Percentiles rank a stretch among this genome's conserved stretches.
Evolutionary conservation across 2,329 filamentous ascomycete genomes (phyloP).

Genomic region (Xylariaceae sp.): DNA sequence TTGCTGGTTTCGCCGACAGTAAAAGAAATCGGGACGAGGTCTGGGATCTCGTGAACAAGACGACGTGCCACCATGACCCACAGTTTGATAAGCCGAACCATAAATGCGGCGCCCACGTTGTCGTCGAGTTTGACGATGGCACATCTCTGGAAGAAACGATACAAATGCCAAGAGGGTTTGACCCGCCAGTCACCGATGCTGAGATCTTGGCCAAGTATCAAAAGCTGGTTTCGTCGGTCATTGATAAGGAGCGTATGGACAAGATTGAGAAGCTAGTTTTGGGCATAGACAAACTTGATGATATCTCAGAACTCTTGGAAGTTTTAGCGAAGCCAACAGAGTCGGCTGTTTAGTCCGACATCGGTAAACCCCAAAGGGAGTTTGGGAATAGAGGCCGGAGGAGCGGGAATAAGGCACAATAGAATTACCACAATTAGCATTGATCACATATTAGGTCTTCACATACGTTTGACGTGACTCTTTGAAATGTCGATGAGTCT

Average conservation of each 20-base stretch:
- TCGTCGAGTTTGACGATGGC: conserved; percentile 9
- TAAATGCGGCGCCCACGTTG: conserved; percentile 5
- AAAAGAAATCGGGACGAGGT: conserved; percentile 33
- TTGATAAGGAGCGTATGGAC: conserved; percentile 10
- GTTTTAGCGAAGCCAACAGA: conserved; percentile 3
- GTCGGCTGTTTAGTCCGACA: background rate
- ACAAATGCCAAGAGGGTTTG: conserved; percentile 28
- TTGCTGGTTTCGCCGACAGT: conserved; percentile 29
- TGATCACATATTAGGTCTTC: too few relatives aligned
- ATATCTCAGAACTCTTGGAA: conserved; percentile 10
- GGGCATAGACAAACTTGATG: conserved; percentile 6
- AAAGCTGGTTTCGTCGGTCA: conserved; percentile 6
- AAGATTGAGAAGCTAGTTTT: conserved; percentile 13
- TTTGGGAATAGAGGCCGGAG: too few relatives aligned
- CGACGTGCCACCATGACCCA: conserved; percentile 12
- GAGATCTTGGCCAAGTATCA: conserved; percentile 35
- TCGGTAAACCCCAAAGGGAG: too few relatives aligned
- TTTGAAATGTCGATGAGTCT: too few relatives aligned
- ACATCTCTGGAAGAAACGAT: conserved; percentile 12
- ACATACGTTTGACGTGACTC: too few relatives aligned
- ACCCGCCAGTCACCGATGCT: conserved; percentile 32
- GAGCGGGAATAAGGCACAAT: too few relatives aligned
- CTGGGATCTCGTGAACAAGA: conserved; percentile 33
- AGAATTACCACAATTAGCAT: too few relatives aligned
- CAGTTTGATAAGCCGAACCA: conserved; percentile 13